Evolutionary conservation across 768 basidiomycete genomes (phyloP).

Genomic region (Pisolithus microcarpus): DNA sequence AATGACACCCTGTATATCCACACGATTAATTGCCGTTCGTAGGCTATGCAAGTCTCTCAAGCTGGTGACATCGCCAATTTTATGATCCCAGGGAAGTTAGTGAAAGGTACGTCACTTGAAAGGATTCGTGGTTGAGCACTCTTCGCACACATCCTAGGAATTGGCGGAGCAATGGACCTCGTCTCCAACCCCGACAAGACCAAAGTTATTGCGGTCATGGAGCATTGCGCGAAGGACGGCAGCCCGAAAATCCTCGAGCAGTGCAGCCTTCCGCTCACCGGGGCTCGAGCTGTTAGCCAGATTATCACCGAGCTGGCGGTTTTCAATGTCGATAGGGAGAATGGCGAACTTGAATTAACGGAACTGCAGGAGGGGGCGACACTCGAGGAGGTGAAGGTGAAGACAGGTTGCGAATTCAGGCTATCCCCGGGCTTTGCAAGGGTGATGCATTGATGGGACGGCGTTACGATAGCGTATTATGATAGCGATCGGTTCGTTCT

Average conservation of each 20-base stretch:
- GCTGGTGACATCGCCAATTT: slow-evolving; percentile 95
- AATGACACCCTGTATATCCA: background rate
- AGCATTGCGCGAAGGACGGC: slow-evolving; percentile 86
- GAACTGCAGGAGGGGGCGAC: slow-evolving; percentile 83
- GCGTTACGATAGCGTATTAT: background rate
- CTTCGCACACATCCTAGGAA: slow-evolving; percentile 40
- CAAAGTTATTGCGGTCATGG: slow-evolving; percentile 84
- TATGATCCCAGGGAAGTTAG: slow-evolving; percentile 94
- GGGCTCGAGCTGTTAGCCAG: slow-evolving; percentile 78
- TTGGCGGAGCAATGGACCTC: slow-evolving; percentile 95
- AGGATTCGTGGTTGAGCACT: background rate
- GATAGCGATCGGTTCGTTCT: too few relatives aligned
- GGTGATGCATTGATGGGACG: slow-evolving; percentile 26
- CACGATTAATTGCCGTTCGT: background rate
- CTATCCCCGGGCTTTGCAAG: slow-evolving; percentile 45
- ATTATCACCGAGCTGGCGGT: slow-evolving; percentile 92
- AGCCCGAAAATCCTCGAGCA: slow-evolving; percentile 79
- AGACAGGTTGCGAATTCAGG: slow-evolving; percentile 82
- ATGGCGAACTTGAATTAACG: slow-evolving; percentile 63
- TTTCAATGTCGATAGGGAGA: slow-evolving; percentile 77
- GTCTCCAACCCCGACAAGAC: slow-evolving; percentile 96
- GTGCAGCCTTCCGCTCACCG: slow-evolving; percentile 83
- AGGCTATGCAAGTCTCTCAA: slow-evolving; percentile 95
- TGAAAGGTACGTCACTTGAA: slow-evolving; percentile 48
- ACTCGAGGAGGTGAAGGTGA: slow-evolving; percentile 75